Percentiles rank a stretch among this genome's conserved stretches.
Conservation (phyloP, 768 basidiomycete genomes). For the Porphyrellus cyaneotinctus region DNA sequence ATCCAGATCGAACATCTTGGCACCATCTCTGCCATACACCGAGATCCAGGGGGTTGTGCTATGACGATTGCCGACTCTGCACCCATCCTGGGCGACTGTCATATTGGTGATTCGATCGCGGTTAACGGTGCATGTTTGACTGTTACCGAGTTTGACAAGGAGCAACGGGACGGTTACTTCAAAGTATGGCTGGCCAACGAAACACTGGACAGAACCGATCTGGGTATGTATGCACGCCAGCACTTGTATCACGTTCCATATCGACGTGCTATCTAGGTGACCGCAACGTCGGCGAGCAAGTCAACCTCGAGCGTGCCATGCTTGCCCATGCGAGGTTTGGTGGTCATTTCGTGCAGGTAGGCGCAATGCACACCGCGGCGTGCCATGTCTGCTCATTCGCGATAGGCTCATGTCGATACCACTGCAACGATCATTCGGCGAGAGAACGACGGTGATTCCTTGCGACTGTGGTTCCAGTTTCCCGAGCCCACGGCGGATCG, state of each 20-base stretch:
- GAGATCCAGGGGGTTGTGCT: slow-evolving; percentile 74
- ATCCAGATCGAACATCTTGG: slow-evolving; percentile 87
- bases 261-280: slow-evolving; percentile 51
- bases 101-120: slow-evolving; percentile 91
- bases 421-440: slow-evolving; percentile 73
- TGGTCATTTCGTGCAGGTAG: slow-evolving; percentile 95
- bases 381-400: neutral
- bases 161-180: slow-evolving; percentile 71
- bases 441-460: slow-evolving; percentile 77
- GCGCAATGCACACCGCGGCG: slow-evolving; percentile 7
- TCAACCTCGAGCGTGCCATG: slow-evolving; percentile 96
- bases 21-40: slow-evolving; percentile 58
- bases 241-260: neutral
- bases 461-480: slow-evolving; percentile 79
- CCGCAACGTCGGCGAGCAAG: slow-evolving; percentile 67
- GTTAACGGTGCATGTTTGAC: slow-evolving; percentile 89
- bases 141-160: slow-evolving; percentile 75
- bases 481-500: slow-evolving; percentile 52
- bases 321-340: slow-evolving; percentile 87
- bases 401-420: slow-evolving; percentile 88
- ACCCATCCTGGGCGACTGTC: slow-evolving; percentile 81
- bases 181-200: slow-evolving; percentile 95
- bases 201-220: slow-evolving; percentile 84
- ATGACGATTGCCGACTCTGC: slow-evolving; percentile 70
- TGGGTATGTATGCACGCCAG: slow-evolving; percentile 49